Evolutionary conservation across 2,329 filamentous ascomycete genomes (phyloP).

Genomic region (Colletotrichum somersetense): DNA sequence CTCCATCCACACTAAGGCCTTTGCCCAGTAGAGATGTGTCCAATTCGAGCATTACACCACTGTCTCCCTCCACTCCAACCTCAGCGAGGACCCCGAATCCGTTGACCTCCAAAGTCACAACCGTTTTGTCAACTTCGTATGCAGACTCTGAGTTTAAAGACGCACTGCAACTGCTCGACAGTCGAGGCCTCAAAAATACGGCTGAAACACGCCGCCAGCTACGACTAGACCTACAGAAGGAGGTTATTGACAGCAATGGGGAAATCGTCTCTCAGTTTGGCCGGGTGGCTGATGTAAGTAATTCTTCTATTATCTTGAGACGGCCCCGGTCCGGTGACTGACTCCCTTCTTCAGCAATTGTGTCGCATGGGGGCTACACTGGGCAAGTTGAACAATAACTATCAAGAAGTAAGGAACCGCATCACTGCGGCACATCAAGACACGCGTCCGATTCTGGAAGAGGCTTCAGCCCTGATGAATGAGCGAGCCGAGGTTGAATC

Average conservation of each 20-base stretch:
- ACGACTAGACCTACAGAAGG: constrained; percentile 86
- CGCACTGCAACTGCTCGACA: constrained; percentile 82
- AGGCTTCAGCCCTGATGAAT: constrained; percentile 79
- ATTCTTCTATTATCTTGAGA: background rate
- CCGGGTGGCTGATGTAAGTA: constrained; percentile 82
- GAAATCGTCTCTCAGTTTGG: constrained; percentile 91
- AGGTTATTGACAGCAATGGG: constrained; percentile 93
- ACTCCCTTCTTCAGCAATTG: constrained; percentile 74
- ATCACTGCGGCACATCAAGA: constrained; percentile 81
- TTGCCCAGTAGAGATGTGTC: constrained; percentile 38
- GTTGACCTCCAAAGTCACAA: constrained; percentile 84
- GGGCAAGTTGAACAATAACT: constrained; percentile 81
- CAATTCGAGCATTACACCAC: constrained; percentile 20
- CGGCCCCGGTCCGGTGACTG: background rate
- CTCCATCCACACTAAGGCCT: constrained; percentile 7
- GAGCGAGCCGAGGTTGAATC: constrained; percentile 81
- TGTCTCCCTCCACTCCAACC: constrained; percentile 46
- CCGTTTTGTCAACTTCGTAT: constrained; percentile 91
- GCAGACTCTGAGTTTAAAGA: constrained; percentile 92
- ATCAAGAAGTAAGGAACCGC: constrained; percentile 82
- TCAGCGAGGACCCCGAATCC: constrained; percentile 68
- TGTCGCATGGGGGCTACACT: constrained; percentile 85
- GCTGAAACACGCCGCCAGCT: constrained; percentile 83
- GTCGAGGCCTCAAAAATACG: constrained; percentile 77
- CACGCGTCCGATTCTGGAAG: constrained; percentile 79